These are phyloP conservation scores for Forsythia suspensa DNA, from an alignment of 257 asterid genomes.

Conservation along the genomic window DNA sequence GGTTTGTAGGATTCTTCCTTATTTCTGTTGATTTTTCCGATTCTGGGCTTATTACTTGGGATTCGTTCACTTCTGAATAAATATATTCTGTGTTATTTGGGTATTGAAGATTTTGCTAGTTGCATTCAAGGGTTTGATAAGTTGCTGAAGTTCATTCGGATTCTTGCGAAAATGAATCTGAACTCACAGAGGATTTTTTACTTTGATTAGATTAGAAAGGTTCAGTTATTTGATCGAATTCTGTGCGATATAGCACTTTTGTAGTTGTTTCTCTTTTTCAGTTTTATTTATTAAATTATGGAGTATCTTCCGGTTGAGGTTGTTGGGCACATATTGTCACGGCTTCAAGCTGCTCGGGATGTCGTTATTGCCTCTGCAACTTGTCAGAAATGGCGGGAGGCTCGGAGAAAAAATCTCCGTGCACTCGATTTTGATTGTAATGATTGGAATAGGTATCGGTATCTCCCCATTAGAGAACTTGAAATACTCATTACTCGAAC, in stretches of 20 bases:
- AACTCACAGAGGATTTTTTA: conserved; percentile 15
- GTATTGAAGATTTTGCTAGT: conserved; percentile 17
- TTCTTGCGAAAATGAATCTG: conserved; percentile 14
- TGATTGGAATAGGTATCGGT: conserved; percentile 79
- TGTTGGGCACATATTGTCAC: conserved; percentile 74
- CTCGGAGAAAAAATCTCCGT: conserved; percentile 77
- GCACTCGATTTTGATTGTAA: conserved; percentile 62
- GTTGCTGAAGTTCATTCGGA: conserved; percentile 7
- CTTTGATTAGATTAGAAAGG: conserved; percentile 21
- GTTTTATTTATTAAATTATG: conserved; percentile 39
- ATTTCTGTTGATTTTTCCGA: conserved; percentile 9
- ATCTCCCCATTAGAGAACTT: conserved; percentile 51
- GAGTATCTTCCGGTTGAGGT: conserved; percentile 89
- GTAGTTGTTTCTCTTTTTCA: conserved; percentile 14
- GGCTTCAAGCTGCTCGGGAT: conserved; percentile 77
- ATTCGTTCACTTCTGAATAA: not conserved
- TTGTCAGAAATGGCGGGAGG: conserved; percentile 76
- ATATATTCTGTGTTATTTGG: not conserved
- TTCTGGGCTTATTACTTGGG: conserved; percentile 12
- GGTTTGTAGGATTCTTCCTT: conserved; percentile 6
- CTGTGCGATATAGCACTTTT: conserved; percentile 23
- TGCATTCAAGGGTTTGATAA: conserved; percentile 27
- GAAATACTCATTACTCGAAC: conserved; percentile 82
- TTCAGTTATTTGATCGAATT: conserved; percentile 21
- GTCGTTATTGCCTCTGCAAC: conserved; percentile 82